Percentiles rank a stretch among this genome's conserved stretches.
Conservation (phyloP, 306 rosid genomes). For the Gillenia trifoliata region DNA sequence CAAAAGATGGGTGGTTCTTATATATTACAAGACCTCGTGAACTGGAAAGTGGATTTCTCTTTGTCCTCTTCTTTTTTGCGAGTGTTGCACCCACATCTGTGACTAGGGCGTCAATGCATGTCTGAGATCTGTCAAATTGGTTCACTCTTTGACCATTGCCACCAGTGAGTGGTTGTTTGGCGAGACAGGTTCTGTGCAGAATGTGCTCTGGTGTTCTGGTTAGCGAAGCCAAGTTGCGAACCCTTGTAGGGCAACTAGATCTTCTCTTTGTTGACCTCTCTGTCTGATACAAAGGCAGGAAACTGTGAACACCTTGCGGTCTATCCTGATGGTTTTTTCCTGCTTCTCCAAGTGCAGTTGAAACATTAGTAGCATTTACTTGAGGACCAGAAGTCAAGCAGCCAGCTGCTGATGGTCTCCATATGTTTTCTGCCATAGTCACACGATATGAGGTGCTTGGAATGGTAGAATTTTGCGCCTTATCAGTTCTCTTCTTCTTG, state of each 20-base stretch:
- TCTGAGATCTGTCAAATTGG: constrained; percentile 25
- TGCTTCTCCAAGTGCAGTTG: constrained; percentile 2
- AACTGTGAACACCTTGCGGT: constrained; percentile 17
- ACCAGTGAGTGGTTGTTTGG: constrained; percentile 17
- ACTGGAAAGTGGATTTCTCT: constrained; percentile 36
- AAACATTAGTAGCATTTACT: background rate
- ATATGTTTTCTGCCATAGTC: constrained; percentile 5
- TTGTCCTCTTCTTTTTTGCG: constrained; percentile 49
- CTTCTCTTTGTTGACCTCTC: constrained; percentile 37
- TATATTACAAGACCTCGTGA: constrained; percentile 26
- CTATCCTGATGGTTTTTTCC: background rate
- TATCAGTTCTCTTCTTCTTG: constrained; percentile 29
- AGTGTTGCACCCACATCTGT: constrained; percentile 31
- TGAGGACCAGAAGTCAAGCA: background rate
- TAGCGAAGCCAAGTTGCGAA: constrained; percentile 31
- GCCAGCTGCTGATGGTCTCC: constrained; percentile 6
- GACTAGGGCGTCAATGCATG: constrained; percentile 38
- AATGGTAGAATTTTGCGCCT: constrained; percentile 6
- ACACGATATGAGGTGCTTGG: constrained; percentile 14
- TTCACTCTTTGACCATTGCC: constrained; percentile 18
- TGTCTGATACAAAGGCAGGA: constrained; percentile 9
- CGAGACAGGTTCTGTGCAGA: constrained; percentile 19
- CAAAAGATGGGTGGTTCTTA: constrained; percentile 26
- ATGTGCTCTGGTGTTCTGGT: constrained; percentile 26
- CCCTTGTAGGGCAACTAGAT: constrained; percentile 41